A percentile compares a stretch with the other conserved stretches of the same genome.
Evolutionary conservation across 108 stramenopile genomes (phyloP).

Genomic region (Nitzschia palea): DNA sequence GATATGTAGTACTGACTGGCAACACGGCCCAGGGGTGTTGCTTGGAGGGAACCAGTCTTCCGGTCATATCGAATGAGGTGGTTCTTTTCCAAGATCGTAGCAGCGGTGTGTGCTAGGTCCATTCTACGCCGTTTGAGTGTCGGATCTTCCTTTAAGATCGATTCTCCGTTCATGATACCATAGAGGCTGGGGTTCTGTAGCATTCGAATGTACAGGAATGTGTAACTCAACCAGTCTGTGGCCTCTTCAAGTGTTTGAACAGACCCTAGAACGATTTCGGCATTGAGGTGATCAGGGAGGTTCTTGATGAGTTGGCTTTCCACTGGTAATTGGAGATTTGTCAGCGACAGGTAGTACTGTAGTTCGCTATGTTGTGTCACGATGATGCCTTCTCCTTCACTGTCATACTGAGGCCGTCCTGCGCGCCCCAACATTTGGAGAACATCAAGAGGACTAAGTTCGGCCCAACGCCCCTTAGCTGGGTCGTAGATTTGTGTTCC

Average conservation of each 20-base stretch:
- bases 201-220: constrained; percentile 98
- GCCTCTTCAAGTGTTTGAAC: constrained; percentile 92
- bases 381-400: constrained; percentile 98
- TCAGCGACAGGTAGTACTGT: constrained; percentile 97
- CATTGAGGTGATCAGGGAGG: constrained; percentile 97
- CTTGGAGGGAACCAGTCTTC: constrained; percentile 85
- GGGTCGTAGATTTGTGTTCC: constrained; percentile 99
- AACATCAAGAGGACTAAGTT: constrained; percentile 97
- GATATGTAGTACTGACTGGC: constrained; percentile 98
- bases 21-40: constrained; percentile 95
- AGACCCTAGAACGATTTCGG: constrained; percentile 95
- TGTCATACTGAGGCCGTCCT: constrained; percentile 98
- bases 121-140: constrained; percentile 84
- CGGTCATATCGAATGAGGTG: constrained; percentile 95
- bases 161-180: constrained; percentile 68
- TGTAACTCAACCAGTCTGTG: constrained; percentile 97
- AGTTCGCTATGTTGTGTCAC: constrained; percentile 97
- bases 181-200: constrained; percentile 93
- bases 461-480: constrained; percentile 96
- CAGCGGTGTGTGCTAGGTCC: constrained; percentile 94
- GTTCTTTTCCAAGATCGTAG: constrained; percentile 86
- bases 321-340: constrained; percentile 99
- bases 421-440: constrained; percentile 99
- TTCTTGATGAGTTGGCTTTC: constrained; percentile 96
- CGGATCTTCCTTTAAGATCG: constrained; percentile 82